phyloP scores from a whole-genome alignment of 1,284 basidiomycete species.

The Uromyces viciae-fabae region DNA sequence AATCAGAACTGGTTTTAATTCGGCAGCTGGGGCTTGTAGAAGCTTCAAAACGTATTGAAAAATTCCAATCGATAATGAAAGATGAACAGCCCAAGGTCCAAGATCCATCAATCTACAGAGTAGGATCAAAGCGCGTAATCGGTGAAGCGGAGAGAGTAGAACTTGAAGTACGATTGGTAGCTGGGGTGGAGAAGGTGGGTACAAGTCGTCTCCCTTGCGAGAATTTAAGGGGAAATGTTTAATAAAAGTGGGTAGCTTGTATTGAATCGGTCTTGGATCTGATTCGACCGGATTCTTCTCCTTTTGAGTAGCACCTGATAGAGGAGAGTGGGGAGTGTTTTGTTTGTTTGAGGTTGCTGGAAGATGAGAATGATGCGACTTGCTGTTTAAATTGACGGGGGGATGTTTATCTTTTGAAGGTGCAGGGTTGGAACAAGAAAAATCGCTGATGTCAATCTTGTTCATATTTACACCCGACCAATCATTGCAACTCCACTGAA shows the following conservation, averaged over 20 bases:
- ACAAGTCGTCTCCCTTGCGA: constrained; percentile 33
- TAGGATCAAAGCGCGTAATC: constrained; percentile 36
- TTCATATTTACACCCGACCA: constrained; percentile 38
- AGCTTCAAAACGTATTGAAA: constrained; percentile 45
- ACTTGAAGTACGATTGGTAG: constrained; percentile 45
- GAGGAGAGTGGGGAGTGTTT: constrained; percentile 4
- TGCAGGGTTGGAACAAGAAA: constrained; percentile 19
- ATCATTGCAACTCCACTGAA: constrained; percentile 41
- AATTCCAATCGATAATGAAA: constrained; percentile 44
- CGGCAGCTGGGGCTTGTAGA: constrained; percentile 42
- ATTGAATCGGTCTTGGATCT: constrained; percentile 29
- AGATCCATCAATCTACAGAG: constrained; percentile 44
- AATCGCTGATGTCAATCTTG: constrained; percentile 30
- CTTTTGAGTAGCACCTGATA: too few species aligned
- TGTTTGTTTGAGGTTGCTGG: background rate
- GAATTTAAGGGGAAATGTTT: constrained; percentile 38
- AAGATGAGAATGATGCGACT: background rate
- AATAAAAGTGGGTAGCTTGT: constrained; percentile 30
- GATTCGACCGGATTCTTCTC: background rate
- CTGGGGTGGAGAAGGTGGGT: constrained; percentile 43
- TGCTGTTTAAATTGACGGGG: background rate
- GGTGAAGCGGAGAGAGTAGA: constrained; percentile 37
- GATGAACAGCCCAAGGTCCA: constrained; percentile 45
- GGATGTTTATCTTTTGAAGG: background rate
- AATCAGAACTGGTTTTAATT: constrained; percentile 41